These are phyloP conservation scores for Gossypium turneri DNA, from an alignment of 345 rosid genomes.

Conservation along the genomic window DNA sequence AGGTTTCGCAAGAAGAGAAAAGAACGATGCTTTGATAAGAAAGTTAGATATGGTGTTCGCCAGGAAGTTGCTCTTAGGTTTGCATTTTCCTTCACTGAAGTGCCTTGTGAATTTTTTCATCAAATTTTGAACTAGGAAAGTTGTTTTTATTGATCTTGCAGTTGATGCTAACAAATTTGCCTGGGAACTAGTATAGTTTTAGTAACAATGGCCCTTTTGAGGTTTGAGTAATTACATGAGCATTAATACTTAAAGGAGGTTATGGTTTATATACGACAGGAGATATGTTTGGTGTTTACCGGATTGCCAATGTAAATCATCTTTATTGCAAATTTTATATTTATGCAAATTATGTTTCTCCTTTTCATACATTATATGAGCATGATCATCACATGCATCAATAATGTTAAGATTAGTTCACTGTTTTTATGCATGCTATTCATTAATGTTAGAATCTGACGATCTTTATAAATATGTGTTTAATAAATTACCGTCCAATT, in stretches of 20 bases:
- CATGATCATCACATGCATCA: neutral
- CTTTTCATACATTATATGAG: neutral
- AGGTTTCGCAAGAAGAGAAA: conserved; percentile 93
- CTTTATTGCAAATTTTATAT: neutral
- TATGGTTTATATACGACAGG: neutral
- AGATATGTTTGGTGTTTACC: neutral
- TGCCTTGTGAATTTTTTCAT: neutral
- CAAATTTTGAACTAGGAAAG: neutral
- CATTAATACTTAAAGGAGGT: neutral
- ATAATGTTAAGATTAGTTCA: neutral
- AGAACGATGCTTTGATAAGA: conserved; percentile 89
- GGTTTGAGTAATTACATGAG: neutral
- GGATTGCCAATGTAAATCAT: no score
- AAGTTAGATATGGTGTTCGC: conserved; percentile 91
- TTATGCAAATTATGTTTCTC: neutral
- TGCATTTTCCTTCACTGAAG: neutral
- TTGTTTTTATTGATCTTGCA: neutral
- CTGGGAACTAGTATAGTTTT: neutral
- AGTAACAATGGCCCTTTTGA: neutral
- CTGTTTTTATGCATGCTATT: neutral
- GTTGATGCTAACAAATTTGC: neutral
- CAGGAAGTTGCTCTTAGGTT: conserved; percentile 97
- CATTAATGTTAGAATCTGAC: neutral
- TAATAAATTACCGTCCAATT: neutral
- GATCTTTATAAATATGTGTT: neutral